Percentiles rank a stretch among this genome's conserved stretches.
Conservation (phyloP, 352 stramenopile species). For the Phytophthora sp. region DNA sequence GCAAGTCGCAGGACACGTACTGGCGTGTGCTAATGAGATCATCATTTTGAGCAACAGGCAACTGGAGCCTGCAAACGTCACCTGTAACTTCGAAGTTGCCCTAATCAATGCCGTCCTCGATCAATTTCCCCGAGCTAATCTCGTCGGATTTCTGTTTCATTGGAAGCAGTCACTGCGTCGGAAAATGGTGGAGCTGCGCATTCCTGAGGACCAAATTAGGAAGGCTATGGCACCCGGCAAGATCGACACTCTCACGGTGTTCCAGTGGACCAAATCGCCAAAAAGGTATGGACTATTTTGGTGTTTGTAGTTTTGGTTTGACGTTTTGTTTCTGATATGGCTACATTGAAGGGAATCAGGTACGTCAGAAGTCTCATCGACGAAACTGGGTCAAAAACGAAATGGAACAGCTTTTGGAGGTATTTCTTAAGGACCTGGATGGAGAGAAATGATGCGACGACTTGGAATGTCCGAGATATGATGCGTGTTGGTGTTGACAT, state of each 20-base stretch:
- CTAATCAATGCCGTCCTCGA: slow-evolving; percentile 17
- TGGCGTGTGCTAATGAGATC: neutral
- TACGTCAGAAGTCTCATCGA: neutral
- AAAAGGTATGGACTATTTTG: too few species aligned
- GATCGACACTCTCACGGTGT: neutral
- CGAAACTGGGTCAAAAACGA: neutral
- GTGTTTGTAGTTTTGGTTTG: too few species aligned
- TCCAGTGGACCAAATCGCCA: neutral
- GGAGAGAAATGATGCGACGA: neutral
- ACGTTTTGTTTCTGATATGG: too few species aligned
- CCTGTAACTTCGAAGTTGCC: slow-evolving; percentile 5
- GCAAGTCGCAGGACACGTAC: neutral
- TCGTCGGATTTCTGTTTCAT: slow-evolving; percentile 18
- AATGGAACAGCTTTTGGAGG: neutral
- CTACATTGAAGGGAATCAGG: neutral
- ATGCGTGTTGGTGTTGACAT: neutral
- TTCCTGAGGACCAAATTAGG: neutral
- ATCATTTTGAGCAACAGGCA: slow-evolving; percentile 7
- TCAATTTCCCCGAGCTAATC: neutral
- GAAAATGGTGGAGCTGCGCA: slow-evolving; percentile 13
- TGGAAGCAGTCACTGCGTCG: slow-evolving; percentile 12
- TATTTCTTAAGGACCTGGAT: neutral
- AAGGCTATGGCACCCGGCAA: neutral
- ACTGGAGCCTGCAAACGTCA: slow-evolving; percentile 1
- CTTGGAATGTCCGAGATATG: neutral